These are phyloP conservation scores for Clarireedia homoeocarpa DNA, from an alignment of 2,329 filamentous ascomycete genomes.

Conservation along the genomic window DNA sequence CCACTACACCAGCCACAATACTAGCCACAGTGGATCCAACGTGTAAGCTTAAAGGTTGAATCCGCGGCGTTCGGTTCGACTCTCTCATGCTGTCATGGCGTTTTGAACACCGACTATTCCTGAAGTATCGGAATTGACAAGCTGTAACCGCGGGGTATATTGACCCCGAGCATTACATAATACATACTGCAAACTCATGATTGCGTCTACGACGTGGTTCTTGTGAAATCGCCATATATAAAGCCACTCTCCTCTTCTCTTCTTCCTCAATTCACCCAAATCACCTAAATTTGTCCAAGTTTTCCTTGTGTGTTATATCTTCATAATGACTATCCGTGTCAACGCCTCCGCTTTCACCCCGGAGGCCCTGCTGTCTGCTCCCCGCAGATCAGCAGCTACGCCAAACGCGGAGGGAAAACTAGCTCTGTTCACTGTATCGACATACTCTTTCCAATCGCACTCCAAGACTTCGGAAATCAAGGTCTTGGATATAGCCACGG, in stretches of 20 bases:
- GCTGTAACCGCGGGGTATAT: too few relatives aligned
- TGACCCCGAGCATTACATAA: too few relatives aligned
- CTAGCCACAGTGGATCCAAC: too few relatives aligned
- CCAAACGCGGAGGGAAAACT: slow-evolving; percentile 62
- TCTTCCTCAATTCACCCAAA: background rate
- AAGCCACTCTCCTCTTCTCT: too few relatives aligned
- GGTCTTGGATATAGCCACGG: slow-evolving; percentile 60
- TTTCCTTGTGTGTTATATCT: background rate
- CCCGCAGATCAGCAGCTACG: slow-evolving; percentile 59
- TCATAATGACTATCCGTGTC: slow-evolving; percentile 62
- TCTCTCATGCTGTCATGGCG: too few relatives aligned
- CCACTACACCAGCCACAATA: background rate
- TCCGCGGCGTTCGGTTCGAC: too few relatives aligned
- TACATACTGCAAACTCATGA: background rate
- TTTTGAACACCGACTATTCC: background rate
- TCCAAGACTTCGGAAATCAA: slow-evolving; percentile 60
- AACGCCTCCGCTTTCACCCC: slow-evolving; percentile 65
- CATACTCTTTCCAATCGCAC: slow-evolving; percentile 75
- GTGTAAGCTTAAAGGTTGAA: too few relatives aligned
- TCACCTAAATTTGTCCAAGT: background rate
- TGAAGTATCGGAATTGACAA: too few relatives aligned
- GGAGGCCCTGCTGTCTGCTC: slow-evolving; percentile 68
- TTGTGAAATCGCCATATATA: background rate
- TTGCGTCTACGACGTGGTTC: background rate
- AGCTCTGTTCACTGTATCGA: slow-evolving; percentile 60